Conservation (phyloP, 2,329 filamentous ascomycete species). For the Conoideocrella luteorostrata region DNA sequence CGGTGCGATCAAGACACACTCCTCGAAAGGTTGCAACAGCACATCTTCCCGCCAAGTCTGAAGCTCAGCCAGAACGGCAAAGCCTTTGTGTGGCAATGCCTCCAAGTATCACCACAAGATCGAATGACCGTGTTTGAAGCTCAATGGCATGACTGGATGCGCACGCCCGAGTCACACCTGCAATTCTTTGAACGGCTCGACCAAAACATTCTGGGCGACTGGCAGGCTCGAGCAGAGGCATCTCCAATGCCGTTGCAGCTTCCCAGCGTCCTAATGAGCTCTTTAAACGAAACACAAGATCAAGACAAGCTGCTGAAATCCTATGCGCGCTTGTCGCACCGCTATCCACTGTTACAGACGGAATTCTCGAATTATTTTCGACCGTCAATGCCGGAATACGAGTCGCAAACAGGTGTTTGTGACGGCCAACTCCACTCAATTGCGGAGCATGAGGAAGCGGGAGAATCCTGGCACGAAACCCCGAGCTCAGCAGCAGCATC, state of each 20-base stretch:
- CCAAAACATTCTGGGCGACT: slow-evolving; percentile 19
- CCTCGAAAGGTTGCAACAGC: slow-evolving; percentile 11
- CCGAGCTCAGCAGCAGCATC: background rate
- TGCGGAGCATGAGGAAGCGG: background rate
- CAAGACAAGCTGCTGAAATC: slow-evolving; percentile 2
- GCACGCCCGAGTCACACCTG: slow-evolving; percentile 22
- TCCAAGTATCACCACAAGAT: slow-evolving; percentile 19
- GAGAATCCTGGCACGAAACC: background rate
- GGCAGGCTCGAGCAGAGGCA: slow-evolving; percentile 19
- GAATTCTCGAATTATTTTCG: slow-evolving; percentile 4
- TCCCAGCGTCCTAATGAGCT: slow-evolving; percentile 17
- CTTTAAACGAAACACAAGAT: background rate
- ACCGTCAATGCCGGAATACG: background rate
- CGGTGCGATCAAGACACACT: slow-evolving; percentile 21
- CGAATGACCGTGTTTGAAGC: slow-evolving; percentile 24
- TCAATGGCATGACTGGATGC: slow-evolving; percentile 27
- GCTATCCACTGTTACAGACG: slow-evolving; percentile 4
- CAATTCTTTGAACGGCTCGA: slow-evolving; percentile 27
- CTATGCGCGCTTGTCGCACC: background rate
- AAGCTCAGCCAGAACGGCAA: slow-evolving; percentile 19
- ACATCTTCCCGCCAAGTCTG: slow-evolving; percentile 11
- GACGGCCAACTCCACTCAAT: background rate
- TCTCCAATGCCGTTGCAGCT: slow-evolving; percentile 28
- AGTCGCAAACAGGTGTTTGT: background rate
- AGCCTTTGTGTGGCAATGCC: slow-evolving; percentile 25